Base-by-base conservation (phyloP, 2,329 filamentous ascomycete genomes). In the Botrytis byssoidea region DNA sequence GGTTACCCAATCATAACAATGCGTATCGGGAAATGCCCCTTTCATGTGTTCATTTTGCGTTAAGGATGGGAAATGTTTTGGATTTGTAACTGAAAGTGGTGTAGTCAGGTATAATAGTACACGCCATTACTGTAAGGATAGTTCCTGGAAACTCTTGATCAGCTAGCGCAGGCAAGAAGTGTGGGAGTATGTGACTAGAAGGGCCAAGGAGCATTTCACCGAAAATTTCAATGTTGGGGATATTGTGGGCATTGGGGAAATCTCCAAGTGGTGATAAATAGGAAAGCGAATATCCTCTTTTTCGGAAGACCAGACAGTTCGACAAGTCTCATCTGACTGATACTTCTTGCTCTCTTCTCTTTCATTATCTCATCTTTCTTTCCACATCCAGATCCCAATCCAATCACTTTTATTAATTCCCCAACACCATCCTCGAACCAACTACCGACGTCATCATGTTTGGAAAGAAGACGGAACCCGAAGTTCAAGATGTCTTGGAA, bases 191-290 rank as follows among this genome's bases (percentile, higher is more conserved):
- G 25, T 29, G 20, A 48, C 22, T 61, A 37, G 42, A 51, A 6
- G 14, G 37, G 37, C n/a, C 16, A 61, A 29, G 42, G 42, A 55
- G 12, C 32, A 32, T n/a, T 73, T 60, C 42, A 20, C 35, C 32
- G 37, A 48, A 57, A 44, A 16, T 35, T 59, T 35, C 61, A 22
- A 61, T 44, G 40, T 51, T 48, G 51, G 42, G 22, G 57, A 46
- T 35, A 64, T 60, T 29, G 46, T 32, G 51, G 51, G 7, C 14
- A 57, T 29, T 18, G 51, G 48, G 48, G 22, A 67, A 42, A 29
- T 59, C 25, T 25, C 55, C 22, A 51, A 40, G 48, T 69, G 25
- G 29, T 29, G 55, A 73, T 73, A 73, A 69, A 73, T 69, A 69
- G 64, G 71, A 55, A 48, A 29, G 8, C 9, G 8, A 25, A 48